phyloP scores from a whole-genome alignment of 2,329 filamentous ascomycete species.

The Neofusicoccum cordaticola region DNA sequence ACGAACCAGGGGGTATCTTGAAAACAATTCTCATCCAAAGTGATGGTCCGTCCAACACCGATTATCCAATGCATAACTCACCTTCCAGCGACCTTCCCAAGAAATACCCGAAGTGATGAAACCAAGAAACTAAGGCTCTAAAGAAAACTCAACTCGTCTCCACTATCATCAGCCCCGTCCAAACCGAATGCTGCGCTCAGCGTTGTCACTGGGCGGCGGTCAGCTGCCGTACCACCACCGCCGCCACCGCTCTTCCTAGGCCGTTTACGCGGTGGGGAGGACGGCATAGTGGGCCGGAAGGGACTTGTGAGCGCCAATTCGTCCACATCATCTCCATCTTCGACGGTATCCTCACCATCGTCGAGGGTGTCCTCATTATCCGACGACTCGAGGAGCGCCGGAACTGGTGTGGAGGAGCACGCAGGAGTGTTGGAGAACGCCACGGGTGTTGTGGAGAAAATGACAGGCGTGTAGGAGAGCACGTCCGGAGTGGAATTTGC shows the following conservation, averaged over 20 bases:
- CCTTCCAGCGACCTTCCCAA: too few species aligned
- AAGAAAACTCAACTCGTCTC: conserved; percentile 10
- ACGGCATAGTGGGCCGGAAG: neutral
- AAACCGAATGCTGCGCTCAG: conserved; percentile 1
- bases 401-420: too few species aligned
- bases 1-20: too few species aligned
- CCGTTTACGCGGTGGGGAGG: neutral
- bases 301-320: neutral
- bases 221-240: neutral
- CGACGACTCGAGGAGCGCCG: too few species aligned
- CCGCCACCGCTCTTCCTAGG: neutral
- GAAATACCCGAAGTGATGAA: too few species aligned
- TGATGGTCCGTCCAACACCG: too few species aligned
- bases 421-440: too few species aligned
- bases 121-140: neutral
- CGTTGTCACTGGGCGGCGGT: neutral
- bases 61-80: too few species aligned
- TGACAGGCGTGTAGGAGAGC: neutral
- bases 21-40: too few species aligned
- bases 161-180: conserved; percentile 6
- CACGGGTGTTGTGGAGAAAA: neutral
- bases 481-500: neutral
- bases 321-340: neutral
- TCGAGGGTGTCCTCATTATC: neutral
- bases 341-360: neutral